These are phyloP conservation scores for Apostasia ramifera DNA, from an alignment of 106 monocot genomes.

Conservation along the genomic window DNA sequence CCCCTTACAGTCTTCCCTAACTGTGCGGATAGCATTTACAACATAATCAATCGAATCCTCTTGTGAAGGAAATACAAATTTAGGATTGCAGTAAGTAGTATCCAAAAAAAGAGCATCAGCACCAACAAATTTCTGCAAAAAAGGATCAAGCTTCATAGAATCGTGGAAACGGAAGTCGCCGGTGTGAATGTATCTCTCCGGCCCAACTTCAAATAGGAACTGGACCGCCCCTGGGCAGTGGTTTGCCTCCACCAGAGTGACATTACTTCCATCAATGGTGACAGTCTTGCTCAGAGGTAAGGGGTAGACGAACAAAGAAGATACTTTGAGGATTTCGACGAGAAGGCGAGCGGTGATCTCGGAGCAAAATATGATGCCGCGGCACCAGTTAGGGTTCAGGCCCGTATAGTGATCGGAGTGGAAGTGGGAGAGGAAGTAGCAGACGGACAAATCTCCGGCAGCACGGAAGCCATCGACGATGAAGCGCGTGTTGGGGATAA, in stretches of 20 bases:
- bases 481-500: slow-evolving; percentile 81
- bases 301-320: slow-evolving; percentile 41
- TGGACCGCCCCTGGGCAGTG: slow-evolving; percentile 94
- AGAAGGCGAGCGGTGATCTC: slow-evolving; percentile 61
- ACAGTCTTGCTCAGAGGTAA: slow-evolving; percentile 32
- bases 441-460: slow-evolving; percentile 73
- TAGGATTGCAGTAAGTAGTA: slow-evolving; percentile 92
- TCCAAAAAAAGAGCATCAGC: slow-evolving; percentile 85
- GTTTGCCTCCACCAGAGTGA: slow-evolving; percentile 67
- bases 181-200: slow-evolving; percentile 67
- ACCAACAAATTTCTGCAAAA: slow-evolving; percentile 53
- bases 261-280: slow-evolving; percentile 62
- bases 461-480: slow-evolving; percentile 70
- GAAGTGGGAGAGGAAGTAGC: slow-evolving; percentile 96
- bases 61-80: slow-evolving; percentile 69
- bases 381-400: slow-evolving; percentile 49
- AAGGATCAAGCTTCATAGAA: slow-evolving; percentile 53
- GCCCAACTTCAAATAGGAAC: slow-evolving; percentile 58
- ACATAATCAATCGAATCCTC: slow-evolving; percentile 74
- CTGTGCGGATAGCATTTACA: slow-evolving; percentile 38
- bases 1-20: slow-evolving; percentile 23
- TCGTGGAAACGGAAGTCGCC: slow-evolving; percentile 77
- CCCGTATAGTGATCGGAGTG: slow-evolving; percentile 93
- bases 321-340: slow-evolving; percentile 41
- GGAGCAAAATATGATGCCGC: slow-evolving; percentile 80